Base-by-base conservation (phyloP, 2,329 filamentous ascomycete genomes). In the Verticillium nubilum region DNA sequence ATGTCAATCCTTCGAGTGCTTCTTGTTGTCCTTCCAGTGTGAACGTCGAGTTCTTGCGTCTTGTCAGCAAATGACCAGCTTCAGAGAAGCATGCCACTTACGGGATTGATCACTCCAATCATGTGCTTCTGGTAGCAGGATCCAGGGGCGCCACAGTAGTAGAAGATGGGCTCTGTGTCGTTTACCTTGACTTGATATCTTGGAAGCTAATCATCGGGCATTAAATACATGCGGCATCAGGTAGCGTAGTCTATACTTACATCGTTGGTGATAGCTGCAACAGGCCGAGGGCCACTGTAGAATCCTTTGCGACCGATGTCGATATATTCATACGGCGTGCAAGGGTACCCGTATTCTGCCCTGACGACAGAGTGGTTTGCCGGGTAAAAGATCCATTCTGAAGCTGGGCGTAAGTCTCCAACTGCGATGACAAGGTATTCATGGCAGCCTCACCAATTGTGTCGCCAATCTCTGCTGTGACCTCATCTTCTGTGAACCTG, bases 61-160 rank as follows among this genome's bases (percentile, higher is more conserved):
- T 19, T 29, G 58, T 67, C 47, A 68, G 65, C 50, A 47, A 19
- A 17, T 2, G 1, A 13, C 17, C 10, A 29, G 15, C 6, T 29
- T 52, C 17, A 7, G 2, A 7, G 3, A 19, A 19, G n/a, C 3
- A 50, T 10, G n/a, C 10, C 42, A 15, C 27, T 55, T 28, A 86
- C 83, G 6, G 87, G 82, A 67, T 93, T 94, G 65, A 94, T 87
- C 1, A 84, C 88, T 3, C 89, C 90, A 17, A 94, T 81, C 90
- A 94, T 94, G 25, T 84, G 80, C 52, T 87, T 80, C 2, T 74
- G 70, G 3, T 79, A 78, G 67, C 90, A 94, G 2, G 87, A 90
- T 0, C 78, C 80, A 0, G 84, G 80, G 0, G 88, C 88, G 0
- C 86, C 84, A 63, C 87, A 91, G 70, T 91, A 91, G 71, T 83